phyloP scores from a whole-genome alignment of 768 basidiomycete species.

The Boletus pseudo-olivaceus region DNA sequence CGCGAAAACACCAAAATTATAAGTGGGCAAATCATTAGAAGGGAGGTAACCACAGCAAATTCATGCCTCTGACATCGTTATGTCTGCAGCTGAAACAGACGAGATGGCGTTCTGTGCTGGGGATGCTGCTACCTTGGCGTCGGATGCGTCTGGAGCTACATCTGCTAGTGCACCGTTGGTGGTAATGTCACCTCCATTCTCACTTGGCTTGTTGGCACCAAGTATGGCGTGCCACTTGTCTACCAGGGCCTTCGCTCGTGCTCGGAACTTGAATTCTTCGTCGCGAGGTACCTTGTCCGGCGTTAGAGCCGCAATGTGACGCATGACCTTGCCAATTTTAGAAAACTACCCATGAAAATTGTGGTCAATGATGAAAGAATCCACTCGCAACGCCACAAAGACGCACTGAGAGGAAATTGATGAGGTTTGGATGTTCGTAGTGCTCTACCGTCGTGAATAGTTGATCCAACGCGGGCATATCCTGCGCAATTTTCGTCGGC shows the following conservation, averaged over 20 bases:
- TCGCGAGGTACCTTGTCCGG: slow-evolving; percentile 45
- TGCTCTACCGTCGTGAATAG: slow-evolving; percentile 75
- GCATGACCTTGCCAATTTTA: slow-evolving; percentile 60
- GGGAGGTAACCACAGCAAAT: slow-evolving; percentile 7
- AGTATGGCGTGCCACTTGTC: slow-evolving; percentile 43
- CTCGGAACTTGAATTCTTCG: slow-evolving; percentile 51
- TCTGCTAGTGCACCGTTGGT: slow-evolving; percentile 28
- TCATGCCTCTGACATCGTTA: slow-evolving; percentile 43
- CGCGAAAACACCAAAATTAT: slow-evolving; percentile 17
- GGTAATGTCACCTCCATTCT: slow-evolving; percentile 28
- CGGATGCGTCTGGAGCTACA: slow-evolving; percentile 11
- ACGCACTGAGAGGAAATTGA: slow-evolving; percentile 65
- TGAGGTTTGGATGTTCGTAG: slow-evolving; percentile 68
- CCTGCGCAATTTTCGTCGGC: slow-evolving; percentile 40
- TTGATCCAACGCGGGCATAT: slow-evolving; percentile 70
- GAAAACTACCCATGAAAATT: slow-evolving; percentile 32
- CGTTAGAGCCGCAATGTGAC: slow-evolving; percentile 50
- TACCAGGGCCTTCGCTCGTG: slow-evolving; percentile 46
- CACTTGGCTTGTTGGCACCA: slow-evolving; percentile 32
- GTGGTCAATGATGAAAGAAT: slow-evolving; percentile 7
- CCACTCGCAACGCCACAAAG: slow-evolving; percentile 1
- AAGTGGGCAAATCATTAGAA: slow-evolving; percentile 7
- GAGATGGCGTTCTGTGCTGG: slow-evolving; percentile 29
- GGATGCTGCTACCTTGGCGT: slow-evolving; percentile 20
- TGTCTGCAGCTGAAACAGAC: slow-evolving; percentile 33